Conservation (phyloP, 2,329 filamentous ascomycete species). For the Cercospora sp. region DNA sequence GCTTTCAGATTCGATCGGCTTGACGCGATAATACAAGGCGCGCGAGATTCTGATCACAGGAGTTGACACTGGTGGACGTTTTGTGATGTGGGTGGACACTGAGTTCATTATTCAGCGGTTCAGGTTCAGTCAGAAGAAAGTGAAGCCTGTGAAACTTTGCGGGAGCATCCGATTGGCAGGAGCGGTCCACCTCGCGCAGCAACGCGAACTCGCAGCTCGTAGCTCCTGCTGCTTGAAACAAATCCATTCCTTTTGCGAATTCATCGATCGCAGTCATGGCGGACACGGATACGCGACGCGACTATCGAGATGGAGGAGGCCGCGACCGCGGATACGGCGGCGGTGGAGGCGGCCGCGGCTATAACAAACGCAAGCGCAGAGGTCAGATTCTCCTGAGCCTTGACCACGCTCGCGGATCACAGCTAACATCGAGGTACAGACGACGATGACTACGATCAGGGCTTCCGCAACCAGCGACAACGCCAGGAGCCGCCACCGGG, state of each 20-base stretch:
- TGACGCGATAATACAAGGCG: neutral
- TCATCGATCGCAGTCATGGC: constrained; percentile 29
- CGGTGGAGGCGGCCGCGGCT: constrained; percentile 50
- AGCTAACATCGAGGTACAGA: constrained; percentile 50
- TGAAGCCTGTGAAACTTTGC: constrained; percentile 4
- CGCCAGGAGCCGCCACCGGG: constrained; percentile 65
- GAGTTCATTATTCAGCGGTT: neutral
- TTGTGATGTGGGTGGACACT: constrained; percentile 47
- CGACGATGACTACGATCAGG: constrained; percentile 75
- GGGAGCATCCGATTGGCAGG: constrained; percentile 6
- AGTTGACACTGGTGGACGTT: neutral
- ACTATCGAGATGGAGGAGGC: constrained; percentile 30
- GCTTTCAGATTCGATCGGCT: neutral
- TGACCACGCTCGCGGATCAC: constrained; percentile 1
- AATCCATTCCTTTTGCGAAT: neutral
- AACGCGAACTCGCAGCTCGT: constrained; percentile 2
- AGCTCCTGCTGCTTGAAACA: neutral
- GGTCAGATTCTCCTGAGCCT: constrained; percentile 52
- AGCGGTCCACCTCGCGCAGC: neutral
- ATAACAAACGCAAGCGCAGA: constrained; percentile 73
- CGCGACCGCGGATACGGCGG: constrained; percentile 36
- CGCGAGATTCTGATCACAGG: neutral
- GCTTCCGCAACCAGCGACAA: constrained; percentile 70
- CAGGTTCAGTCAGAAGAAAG: neutral
- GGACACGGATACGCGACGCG: constrained; percentile 35